Evolutionary conservation across 345 rosid genomes (phyloP).

Genomic region (Gossypium raimondii): DNA sequence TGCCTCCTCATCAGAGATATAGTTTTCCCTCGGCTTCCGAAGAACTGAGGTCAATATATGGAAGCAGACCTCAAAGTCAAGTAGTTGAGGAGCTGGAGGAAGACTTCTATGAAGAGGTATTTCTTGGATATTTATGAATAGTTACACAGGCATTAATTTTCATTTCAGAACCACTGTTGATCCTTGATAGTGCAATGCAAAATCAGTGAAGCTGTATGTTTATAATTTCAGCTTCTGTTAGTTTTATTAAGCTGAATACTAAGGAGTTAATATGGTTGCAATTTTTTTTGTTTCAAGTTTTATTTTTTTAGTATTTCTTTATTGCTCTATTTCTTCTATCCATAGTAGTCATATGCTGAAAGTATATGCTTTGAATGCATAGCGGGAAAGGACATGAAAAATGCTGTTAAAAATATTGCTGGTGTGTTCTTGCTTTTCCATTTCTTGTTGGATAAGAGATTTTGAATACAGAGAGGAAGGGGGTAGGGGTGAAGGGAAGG

Average conservation of each 20-base stretch:
- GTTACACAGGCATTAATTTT: neutral
- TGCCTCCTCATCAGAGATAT: constrained; percentile 74
- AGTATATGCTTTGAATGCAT: neutral
- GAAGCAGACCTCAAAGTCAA: constrained; percentile 57
- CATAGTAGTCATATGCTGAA: neutral
- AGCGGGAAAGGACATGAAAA: neutral
- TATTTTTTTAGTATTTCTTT: neutral
- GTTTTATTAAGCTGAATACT: neutral
- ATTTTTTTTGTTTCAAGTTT: constrained; percentile 4
- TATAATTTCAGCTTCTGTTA: neutral
- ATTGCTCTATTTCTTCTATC: neutral
- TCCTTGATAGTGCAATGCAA: neutral
- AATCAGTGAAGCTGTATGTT: neutral
- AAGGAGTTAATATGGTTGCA: neutral
- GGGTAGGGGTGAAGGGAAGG: neutral
- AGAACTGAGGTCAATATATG: constrained; percentile 71
- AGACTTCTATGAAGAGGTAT: constrained; percentile 83
- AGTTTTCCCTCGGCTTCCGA: constrained; percentile 76
- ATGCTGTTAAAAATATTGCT: neutral
- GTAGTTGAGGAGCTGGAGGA: constrained; percentile 64
- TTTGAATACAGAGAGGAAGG: neutral
- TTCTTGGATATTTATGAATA: neutral
- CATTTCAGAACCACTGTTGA: neutral
- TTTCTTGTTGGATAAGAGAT: neutral
- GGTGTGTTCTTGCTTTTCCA: neutral